A percentile compares a stretch with the other conserved stretches of the same genome.
phyloP scores from a whole-genome alignment of 805 yeast genomes.

The Lachancea nothofagi region DNA sequence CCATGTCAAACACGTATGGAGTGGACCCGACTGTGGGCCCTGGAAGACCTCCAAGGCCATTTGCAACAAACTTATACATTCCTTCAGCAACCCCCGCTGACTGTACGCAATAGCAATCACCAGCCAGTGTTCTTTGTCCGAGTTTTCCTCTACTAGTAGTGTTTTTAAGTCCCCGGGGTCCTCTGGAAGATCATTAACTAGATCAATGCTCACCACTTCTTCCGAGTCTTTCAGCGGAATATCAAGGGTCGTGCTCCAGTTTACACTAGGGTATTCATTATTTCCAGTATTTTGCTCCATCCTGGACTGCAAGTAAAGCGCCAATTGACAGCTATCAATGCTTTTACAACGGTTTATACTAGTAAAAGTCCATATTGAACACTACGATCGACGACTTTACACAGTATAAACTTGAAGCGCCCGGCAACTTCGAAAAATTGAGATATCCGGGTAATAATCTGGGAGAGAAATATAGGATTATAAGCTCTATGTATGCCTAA shows the following conservation, averaged over 20 bases:
- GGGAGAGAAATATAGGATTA: too few species aligned
- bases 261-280: slow-evolving; percentile 26
- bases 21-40: slow-evolving; percentile 39
- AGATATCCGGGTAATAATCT: too few species aligned
- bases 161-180: slow-evolving; percentile 80
- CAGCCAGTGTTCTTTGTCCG: slow-evolving; percentile 76
- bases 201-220: slow-evolving; percentile 81
- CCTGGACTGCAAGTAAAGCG: neutral
- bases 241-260: slow-evolving; percentile 34
- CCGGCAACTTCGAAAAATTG: too few species aligned
- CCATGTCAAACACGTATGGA: slow-evolving; percentile 71
- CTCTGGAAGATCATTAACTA: slow-evolving; percentile 77
- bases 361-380: too few species aligned
- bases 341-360: neutral
- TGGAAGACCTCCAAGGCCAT: slow-evolving; percentile 47
- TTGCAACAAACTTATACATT: slow-evolving; percentile 57
- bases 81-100: slow-evolving; percentile 49
- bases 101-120: slow-evolving; percentile 78
- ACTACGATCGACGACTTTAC: too few species aligned
- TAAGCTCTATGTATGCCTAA: too few species aligned
- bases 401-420: too few species aligned
- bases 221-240: slow-evolving; percentile 73
- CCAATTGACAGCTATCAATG: neutral
- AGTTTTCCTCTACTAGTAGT: slow-evolving; percentile 73
- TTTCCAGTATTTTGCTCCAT: slow-evolving; percentile 6